phyloP scores from a whole-genome alignment of 441 rosid species.

The Capsella rubella region DNA sequence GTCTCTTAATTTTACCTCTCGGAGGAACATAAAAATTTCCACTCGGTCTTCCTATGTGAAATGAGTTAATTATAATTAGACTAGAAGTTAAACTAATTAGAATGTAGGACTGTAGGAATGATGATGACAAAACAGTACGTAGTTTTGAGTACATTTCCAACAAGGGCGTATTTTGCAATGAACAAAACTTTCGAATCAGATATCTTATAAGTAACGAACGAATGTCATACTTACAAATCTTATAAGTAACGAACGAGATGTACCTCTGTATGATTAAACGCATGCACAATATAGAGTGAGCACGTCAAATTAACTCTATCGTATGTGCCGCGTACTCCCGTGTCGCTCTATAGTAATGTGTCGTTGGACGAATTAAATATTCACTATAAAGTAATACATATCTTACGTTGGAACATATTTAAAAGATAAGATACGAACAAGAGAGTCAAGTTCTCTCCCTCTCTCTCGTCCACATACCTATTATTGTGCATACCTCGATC shows the following conservation, averaged over 20 bases:
- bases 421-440: constrained; percentile 17
- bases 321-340: background rate
- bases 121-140: too few relatives aligned
- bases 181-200: background rate
- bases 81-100: too few relatives aligned
- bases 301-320: background rate
- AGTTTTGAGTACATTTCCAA: too few relatives aligned
- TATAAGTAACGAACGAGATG: background rate
- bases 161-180: too few relatives aligned
- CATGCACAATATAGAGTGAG: background rate
- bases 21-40: too few relatives aligned
- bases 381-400: background rate
- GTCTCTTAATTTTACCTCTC: too few relatives aligned
- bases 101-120: too few relatives aligned
- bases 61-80: too few relatives aligned
- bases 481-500: background rate
- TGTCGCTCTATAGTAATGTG: background rate
- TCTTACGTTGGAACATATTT: background rate
- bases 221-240: too few relatives aligned
- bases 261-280: too few relatives aligned
- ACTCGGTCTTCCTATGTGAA: too few relatives aligned
- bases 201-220: background rate
- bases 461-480: constrained; percentile 9
- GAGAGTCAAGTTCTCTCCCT: background rate
- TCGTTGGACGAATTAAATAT: background rate